Percentiles rank a stretch among this genome's conserved stretches.
phyloP scores from a whole-genome alignment of 352 stramenopile genomes.

The Phytophthora cryptogea region DNA sequence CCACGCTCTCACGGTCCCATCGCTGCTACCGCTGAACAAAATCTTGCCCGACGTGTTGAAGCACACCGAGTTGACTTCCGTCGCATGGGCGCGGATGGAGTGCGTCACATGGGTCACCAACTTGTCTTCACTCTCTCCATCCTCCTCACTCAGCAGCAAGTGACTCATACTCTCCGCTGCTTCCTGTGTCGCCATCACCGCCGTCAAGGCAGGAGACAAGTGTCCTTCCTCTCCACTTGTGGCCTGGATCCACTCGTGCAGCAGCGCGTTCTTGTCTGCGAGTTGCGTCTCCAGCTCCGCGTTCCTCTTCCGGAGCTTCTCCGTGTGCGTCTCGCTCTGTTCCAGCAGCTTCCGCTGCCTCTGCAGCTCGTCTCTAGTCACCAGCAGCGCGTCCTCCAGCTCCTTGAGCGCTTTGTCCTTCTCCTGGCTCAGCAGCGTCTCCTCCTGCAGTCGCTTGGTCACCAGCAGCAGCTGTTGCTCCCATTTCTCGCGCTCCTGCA shows the following conservation, averaged over 20 bases:
- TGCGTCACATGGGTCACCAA: slow-evolving; percentile 52
- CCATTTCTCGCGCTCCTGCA: slow-evolving; percentile 68
- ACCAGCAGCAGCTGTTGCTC: slow-evolving; percentile 56
- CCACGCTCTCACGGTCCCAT: slow-evolving; percentile 83
- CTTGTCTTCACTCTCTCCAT: slow-evolving; percentile 14
- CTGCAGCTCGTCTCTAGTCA: slow-evolving; percentile 62
- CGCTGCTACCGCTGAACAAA: slow-evolving; percentile 81
- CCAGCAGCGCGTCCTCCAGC: slow-evolving; percentile 50
- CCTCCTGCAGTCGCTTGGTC: slow-evolving; percentile 63
- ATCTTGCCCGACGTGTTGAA: slow-evolving; percentile 86
- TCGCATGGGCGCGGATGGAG: slow-evolving; percentile 76
- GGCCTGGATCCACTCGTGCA: slow-evolving; percentile 67
- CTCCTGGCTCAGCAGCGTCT: slow-evolving; percentile 61
- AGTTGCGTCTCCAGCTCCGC: slow-evolving; percentile 59
- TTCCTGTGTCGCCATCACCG: slow-evolving; percentile 43
- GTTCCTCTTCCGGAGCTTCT: slow-evolving; percentile 45
- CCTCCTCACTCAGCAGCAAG: slow-evolving; percentile 36
- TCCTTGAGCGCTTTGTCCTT: slow-evolving; percentile 76
- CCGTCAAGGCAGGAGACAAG: slow-evolving; percentile 20
- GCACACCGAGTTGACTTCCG: slow-evolving; percentile 84
- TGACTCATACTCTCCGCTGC: slow-evolving; percentile 53
- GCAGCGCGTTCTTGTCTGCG: slow-evolving; percentile 58
- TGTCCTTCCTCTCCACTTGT: slow-evolving; percentile 26
- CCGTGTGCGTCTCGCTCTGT: slow-evolving; percentile 48
- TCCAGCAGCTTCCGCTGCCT: slow-evolving; percentile 61